A percentile compares a stretch with the other conserved stretches of the same genome.
These are phyloP conservation scores for Citrus reticulata DNA, from an alignment of 345 rosid genomes.

Conservation along the genomic window DNA sequence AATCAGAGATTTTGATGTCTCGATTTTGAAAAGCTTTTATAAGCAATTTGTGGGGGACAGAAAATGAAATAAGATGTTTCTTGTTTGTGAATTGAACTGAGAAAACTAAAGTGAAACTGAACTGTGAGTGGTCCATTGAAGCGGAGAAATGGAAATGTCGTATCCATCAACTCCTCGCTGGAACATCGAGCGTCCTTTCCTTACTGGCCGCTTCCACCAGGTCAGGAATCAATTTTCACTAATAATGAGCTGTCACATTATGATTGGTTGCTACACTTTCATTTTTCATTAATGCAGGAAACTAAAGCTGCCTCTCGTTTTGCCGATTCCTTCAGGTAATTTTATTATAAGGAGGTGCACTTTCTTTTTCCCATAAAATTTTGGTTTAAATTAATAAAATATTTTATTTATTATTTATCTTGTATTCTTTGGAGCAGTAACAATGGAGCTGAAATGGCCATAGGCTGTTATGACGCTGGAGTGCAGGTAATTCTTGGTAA, in stretches of 20 bases:
- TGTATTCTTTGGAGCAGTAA: conserved; percentile 39
- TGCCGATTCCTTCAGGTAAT: conserved; percentile 52
- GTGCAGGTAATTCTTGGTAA: conserved; percentile 51
- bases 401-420: background rate
- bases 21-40: too few relatives aligned
- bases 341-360: background rate
- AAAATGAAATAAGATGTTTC: too few relatives aligned
- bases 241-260: background rate
- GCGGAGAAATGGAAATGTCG: conserved; percentile 33
- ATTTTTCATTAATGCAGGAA: conserved; percentile 37
- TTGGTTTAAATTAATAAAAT: background rate
- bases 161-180: conserved; percentile 86
- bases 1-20: too few relatives aligned
- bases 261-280: background rate
- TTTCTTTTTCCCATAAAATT: background rate
- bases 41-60: too few relatives aligned
- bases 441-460: conserved; percentile 52
- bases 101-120: background rate
- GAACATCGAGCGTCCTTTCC: conserved; percentile 88
- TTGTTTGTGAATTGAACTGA: background rate
- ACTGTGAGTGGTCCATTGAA: background rate
- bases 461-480: conserved; percentile 71
- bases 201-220: conserved; percentile 89
- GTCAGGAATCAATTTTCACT: conserved; percentile 17
- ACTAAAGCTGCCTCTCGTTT: conserved; percentile 53